Evolutionary conservation across 2,329 filamentous ascomycete species (phyloP).

Genomic region (Xylariaceae sp.): DNA sequence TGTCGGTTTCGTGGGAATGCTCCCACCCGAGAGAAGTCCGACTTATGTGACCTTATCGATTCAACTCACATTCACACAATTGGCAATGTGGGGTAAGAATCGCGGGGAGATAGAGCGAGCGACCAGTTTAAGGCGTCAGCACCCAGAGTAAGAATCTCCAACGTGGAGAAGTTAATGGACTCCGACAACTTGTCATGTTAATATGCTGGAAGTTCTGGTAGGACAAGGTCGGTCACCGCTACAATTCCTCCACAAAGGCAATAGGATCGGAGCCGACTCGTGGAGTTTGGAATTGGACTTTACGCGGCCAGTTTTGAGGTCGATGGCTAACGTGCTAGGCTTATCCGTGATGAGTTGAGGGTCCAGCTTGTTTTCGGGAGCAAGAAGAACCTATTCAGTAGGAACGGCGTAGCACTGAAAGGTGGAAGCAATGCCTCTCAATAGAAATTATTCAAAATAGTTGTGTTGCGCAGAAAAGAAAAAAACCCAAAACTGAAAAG

Average conservation of each 20-base stretch:
- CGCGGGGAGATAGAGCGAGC: slow-evolving; percentile 33
- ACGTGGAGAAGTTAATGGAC: slow-evolving; percentile 45
- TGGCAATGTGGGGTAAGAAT: slow-evolving; percentile 37
- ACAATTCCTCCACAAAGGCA: slow-evolving; percentile 33
- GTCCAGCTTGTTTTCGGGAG: slow-evolving; percentile 8
- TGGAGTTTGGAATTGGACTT: slow-evolving; percentile 19
- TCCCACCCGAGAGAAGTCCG: slow-evolving; percentile 33
- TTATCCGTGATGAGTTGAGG: slow-evolving; percentile 13
- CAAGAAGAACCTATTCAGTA: slow-evolving; percentile 3
- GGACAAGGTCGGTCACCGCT: slow-evolving; percentile 34
- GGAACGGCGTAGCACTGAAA: slow-evolving; percentile 6
- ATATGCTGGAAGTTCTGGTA: slow-evolving; percentile 33
- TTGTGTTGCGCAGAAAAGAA: slow-evolving; percentile 20
- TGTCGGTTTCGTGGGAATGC: slow-evolving; percentile 29
- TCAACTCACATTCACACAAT: slow-evolving; percentile 28
- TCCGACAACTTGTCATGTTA: slow-evolving; percentile 52
- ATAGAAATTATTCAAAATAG: slow-evolving; percentile 22
- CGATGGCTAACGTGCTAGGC: slow-evolving; percentile 9
- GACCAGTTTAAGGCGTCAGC: slow-evolving; percentile 44
- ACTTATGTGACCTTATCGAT: slow-evolving; percentile 34
- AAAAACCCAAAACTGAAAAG: too few species aligned
- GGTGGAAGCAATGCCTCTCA: slow-evolving; percentile 3
- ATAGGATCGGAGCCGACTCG: slow-evolving; percentile 24
- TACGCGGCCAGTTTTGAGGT: slow-evolving; percentile 15
- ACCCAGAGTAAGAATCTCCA: slow-evolving; percentile 50